phyloP scores from a whole-genome alignment of 1,284 basidiomycete genomes.

The Heterobasidion parviporum region DNA sequence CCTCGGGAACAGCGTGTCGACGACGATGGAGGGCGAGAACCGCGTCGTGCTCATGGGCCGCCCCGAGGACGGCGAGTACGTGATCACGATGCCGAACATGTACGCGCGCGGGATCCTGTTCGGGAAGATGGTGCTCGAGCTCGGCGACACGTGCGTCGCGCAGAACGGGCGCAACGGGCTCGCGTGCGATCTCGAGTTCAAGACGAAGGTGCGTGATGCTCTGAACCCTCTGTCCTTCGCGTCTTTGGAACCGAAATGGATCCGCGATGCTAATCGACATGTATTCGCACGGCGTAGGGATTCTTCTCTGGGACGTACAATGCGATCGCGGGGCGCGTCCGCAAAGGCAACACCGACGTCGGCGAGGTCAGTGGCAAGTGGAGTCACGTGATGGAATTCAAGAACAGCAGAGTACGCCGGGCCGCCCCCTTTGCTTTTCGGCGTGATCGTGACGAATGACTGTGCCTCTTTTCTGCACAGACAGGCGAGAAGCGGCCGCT shows the following conservation, averaged over 20 bases:
- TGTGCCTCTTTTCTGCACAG: conserved; percentile 20
- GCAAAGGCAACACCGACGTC: conserved; percentile 55
- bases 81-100: conserved; percentile 95
- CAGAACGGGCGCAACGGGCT: conserved; percentile 75
- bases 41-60: conserved; percentile 74
- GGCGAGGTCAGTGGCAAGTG: conserved; percentile 91
- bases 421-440: not conserved
- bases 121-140: conserved; percentile 96
- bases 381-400: conserved; percentile 89
- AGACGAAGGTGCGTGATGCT: conserved; percentile 72
- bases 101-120: conserved; percentile 96
- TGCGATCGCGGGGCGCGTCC: conserved; percentile 77
- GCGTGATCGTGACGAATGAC: not conserved
- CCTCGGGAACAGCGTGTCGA: conserved; percentile 93
- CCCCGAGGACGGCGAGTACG: conserved; percentile 84
- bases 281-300: conserved; percentile 42
- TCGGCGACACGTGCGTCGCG: conserved; percentile 88
- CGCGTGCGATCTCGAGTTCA: conserved; percentile 89
- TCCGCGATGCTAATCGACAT: no score
- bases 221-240: not conserved
- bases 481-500: conserved; percentile 67
- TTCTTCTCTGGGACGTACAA: conserved; percentile 99
- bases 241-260: no score
- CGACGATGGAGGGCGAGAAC: conserved; percentile 95
- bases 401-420: conserved; percentile 50